Conservation (phyloP, 2,329 filamentous ascomycete genomes). For the Phialemonium atrogriseum region DNA sequence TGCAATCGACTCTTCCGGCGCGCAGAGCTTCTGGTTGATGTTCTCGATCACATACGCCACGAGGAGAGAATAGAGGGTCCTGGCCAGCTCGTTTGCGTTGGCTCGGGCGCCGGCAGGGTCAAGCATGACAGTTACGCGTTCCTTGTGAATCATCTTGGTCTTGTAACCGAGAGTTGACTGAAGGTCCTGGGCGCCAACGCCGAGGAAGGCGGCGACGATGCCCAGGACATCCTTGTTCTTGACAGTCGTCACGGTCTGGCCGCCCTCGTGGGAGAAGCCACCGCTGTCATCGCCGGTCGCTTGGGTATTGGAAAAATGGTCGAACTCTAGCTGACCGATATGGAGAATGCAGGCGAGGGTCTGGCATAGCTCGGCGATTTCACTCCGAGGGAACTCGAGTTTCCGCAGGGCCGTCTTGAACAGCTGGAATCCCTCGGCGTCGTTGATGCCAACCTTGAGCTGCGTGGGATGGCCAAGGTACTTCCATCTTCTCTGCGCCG, state of each 20-base stretch:
- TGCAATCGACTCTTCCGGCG: slow-evolving; percentile 75
- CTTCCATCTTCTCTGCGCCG: slow-evolving; percentile 74
- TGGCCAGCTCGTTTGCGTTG: slow-evolving; percentile 88
- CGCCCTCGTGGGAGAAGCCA: slow-evolving; percentile 92
- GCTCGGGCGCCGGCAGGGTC: slow-evolving; percentile 82
- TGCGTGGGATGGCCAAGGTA: slow-evolving; percentile 95
- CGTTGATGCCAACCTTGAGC: slow-evolving; percentile 94
- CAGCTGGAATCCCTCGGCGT: slow-evolving; percentile 88
- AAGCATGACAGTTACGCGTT: slow-evolving; percentile 97
- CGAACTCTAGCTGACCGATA: slow-evolving; percentile 93
- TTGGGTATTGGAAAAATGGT: slow-evolving; percentile 70
- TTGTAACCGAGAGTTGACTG: slow-evolving; percentile 90
- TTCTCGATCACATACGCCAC: slow-evolving; percentile 91
- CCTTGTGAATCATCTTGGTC: slow-evolving; percentile 91
- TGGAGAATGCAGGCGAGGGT: slow-evolving; percentile 91
- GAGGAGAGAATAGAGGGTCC: slow-evolving; percentile 86
- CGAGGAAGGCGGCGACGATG: slow-evolving; percentile 89
- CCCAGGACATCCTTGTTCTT: slow-evolving; percentile 87
- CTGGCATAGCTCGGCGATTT: slow-evolving; percentile 96
- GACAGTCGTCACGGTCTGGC: slow-evolving; percentile 74
- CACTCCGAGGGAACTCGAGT: slow-evolving; percentile 84
- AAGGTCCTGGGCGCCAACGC: slow-evolving; percentile 70
- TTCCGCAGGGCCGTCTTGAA: slow-evolving; percentile 95
- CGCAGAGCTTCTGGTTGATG: slow-evolving; percentile 84
- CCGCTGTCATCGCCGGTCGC: slow-evolving; percentile 83